Base-by-base conservation (phyloP, 176 grass and related monocot species). In the Carex littledalei region DNA sequence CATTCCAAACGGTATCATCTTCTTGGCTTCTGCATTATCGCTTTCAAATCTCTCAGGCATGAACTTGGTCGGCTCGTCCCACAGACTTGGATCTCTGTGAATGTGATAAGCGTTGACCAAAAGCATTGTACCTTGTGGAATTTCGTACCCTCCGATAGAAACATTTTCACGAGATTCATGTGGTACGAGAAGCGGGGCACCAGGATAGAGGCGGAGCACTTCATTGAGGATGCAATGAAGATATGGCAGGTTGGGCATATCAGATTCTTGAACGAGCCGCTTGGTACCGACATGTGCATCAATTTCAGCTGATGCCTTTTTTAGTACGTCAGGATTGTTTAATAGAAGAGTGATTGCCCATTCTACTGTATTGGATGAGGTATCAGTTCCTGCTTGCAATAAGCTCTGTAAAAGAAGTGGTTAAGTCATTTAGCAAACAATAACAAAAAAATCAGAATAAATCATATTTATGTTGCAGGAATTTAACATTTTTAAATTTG, bases 311-410 rank as follows among this genome's bases (percentile, higher is more conserved):
- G 16, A n/a, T 18, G 35, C 70, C 45, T 75, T 75, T 7, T 75
- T 75, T 9, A 75, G 34, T 75, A 75, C 20, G 9, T 75, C 5
- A n/a, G 70, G 70, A 75, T 75, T 14, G 34, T 75, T 75, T 35
- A 75, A 45, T 22, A 75, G 37, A n/a, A 43, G 34, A 75, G 70
- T n/a, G 35, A 75, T 75, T 52, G 70, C 35, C 70, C 70, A 75
- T 58, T 91, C 89, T 1, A 35, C n/a, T 8, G 86, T 84, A 0
- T 11, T 57, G 2, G 86, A 18, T 0, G 86, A 80, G 0, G 88
- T 90, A 47, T 90, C 84, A 0, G 80, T 82, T 2, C 88, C 88
- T 3, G 35, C 88, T 12, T 22, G 3, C 13, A 90, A 34, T 1
- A 93, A 6, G 7, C 41, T 81, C 91, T 93, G 41, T 29, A 73